Percentiles rank a stretch among this genome's conserved stretches.
phyloP scores from a whole-genome alignment of 2,329 filamentous ascomycete genomes.

The Chrysoporthe austroafricana region DNA sequence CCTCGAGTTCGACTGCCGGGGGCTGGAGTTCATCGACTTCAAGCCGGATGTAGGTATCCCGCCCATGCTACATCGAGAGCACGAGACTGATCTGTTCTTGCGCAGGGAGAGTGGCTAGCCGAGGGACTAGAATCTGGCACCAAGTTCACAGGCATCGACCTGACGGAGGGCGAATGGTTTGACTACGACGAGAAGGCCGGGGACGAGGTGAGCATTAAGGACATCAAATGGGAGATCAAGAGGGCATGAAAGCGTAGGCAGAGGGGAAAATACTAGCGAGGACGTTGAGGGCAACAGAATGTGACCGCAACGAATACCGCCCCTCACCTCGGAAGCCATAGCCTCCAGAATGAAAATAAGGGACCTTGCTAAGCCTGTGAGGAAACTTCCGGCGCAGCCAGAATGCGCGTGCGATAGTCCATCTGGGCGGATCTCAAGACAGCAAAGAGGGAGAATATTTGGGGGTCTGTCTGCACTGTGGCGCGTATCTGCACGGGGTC shows the following conservation, averaged over 20 bases:
- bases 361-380: background rate
- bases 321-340: background rate
- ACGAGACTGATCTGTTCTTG: constrained; percentile 14
- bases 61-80: constrained; percentile 12
- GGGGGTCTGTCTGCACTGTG: background rate
- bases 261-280: background rate
- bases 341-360: background rate
- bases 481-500: background rate
- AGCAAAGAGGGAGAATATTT: background rate
- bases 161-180: constrained; percentile 93
- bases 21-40: constrained; percentile 90
- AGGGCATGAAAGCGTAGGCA: constrained; percentile 54
- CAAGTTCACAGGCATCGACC: constrained; percentile 80
- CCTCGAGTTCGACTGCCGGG: constrained; percentile 90
- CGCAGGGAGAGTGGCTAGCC: constrained; percentile 85
- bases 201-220: constrained; percentile 91
- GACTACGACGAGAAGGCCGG: constrained; percentile 95
- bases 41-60: constrained; percentile 72
- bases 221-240: constrained; percentile 83
- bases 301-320: background rate
- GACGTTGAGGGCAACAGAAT: background rate
- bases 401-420: background rate
- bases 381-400: background rate
- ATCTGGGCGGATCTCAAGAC: background rate
- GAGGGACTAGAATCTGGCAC: constrained; percentile 80